Percentiles rank a stretch among this genome's conserved stretches.
phyloP scores from a whole-genome alignment of 164 flowering plant genomes.

The Annona cherimola region DNA sequence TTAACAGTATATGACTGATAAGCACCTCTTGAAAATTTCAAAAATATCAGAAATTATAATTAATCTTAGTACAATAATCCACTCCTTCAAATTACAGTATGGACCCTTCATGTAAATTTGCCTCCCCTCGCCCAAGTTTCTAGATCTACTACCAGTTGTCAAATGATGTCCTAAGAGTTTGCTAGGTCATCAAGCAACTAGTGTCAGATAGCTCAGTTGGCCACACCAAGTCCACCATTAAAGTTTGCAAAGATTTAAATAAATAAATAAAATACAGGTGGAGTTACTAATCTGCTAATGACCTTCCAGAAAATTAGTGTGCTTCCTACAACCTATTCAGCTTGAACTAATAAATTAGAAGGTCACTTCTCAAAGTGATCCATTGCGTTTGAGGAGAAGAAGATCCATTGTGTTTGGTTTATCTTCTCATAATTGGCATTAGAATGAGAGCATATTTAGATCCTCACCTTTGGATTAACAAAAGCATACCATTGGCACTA shows the following conservation, averaged over 20 bases:
- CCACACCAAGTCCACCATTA: neutral
- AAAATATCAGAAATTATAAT: too few relatives aligned
- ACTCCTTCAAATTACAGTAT: neutral
- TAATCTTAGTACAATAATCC: neutral
- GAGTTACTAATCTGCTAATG: neutral
- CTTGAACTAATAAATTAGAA: neutral
- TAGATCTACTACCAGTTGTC: conserved; percentile 16
- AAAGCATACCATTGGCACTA: neutral
- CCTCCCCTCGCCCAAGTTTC: neutral
- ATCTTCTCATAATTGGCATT: neutral
- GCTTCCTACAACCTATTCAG: neutral
- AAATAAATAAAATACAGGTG: neutral
- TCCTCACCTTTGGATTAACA: neutral
- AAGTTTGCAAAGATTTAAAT: neutral
- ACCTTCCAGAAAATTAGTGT: neutral
- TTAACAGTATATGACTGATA: too few relatives aligned
- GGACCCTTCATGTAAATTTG: neutral
- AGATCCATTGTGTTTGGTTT: neutral
- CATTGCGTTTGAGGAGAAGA: too few relatives aligned
- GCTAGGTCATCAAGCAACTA: neutral
- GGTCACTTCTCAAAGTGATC: neutral
- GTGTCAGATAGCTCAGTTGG: neutral
- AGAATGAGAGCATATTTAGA: neutral
- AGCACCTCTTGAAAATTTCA: neutral
- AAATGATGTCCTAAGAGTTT: neutral